Evolutionary conservation across 106 monocot genomes (phyloP).

Genomic region (Platanthera zijinensis): DNA sequence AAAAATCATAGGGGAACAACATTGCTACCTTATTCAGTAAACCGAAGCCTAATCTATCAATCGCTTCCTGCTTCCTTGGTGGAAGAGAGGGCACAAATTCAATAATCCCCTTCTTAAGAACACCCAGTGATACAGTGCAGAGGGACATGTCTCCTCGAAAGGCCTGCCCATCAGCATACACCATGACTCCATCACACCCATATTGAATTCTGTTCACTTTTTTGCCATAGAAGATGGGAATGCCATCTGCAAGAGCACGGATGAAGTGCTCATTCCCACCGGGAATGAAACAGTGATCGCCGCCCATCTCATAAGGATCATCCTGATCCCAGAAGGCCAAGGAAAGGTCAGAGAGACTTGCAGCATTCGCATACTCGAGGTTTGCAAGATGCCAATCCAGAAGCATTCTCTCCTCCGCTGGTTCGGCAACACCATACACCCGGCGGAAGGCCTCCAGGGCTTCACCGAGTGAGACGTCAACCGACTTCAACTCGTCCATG

Average conservation of each 20-base stretch:
- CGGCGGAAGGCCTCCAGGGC: constrained; percentile 78
- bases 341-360: constrained; percentile 67
- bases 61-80: constrained; percentile 65
- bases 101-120: constrained; percentile 74
- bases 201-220: constrained; percentile 66
- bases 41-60: constrained; percentile 78
- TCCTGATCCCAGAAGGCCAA: constrained; percentile 99
- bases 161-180: constrained; percentile 51
- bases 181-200: constrained; percentile 79
- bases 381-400: constrained; percentile 97
- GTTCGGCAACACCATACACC: constrained; percentile 48
- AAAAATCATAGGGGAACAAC: constrained; percentile 84
- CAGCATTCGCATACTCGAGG: constrained; percentile 94
- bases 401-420: constrained; percentile 75
- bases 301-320: constrained; percentile 98
- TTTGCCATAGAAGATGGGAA: constrained; percentile 69
- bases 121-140: constrained; percentile 91
- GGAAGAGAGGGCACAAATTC: constrained; percentile 75
- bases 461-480: constrained; percentile 71
- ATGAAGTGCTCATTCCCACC: constrained; percentile 82
- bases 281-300: constrained; percentile 97
- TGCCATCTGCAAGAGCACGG: constrained; percentile 55
- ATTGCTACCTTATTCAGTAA: constrained; percentile 88
- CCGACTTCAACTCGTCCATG: constrained; percentile 45
- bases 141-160: constrained; percentile 78